These are phyloP conservation scores for Talaromyces proteolyticus DNA, from an alignment of 495 filamentous ascomycete species.

Conservation along the genomic window DNA sequence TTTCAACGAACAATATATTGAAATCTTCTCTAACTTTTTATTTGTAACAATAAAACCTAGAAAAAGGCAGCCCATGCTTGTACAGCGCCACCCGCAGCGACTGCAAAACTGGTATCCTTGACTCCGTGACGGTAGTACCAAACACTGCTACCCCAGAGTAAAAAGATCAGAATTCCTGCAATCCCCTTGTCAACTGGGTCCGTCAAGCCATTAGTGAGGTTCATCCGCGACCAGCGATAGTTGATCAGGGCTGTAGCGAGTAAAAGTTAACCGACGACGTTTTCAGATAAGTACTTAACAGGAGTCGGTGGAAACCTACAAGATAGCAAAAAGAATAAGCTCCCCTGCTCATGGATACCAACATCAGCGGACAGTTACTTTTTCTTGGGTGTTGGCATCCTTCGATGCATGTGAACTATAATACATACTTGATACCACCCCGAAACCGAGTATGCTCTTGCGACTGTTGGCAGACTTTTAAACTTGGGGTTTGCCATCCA, in stretches of 20 bases:
- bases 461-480: neutral
- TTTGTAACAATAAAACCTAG: neutral
- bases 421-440: conserved; percentile 26
- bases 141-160: conserved; percentile 22
- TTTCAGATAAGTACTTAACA: neutral
- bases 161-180: conserved; percentile 17
- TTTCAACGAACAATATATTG: neutral
- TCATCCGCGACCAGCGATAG: conserved; percentile 22
- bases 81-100: conserved; percentile 20
- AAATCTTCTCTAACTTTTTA: neutral
- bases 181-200: conserved; percentile 24
- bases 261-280: neutral
- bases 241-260: conserved; percentile 21
- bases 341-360: conserved; percentile 15
- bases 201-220: conserved; percentile 12
- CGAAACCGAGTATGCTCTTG: conserved; percentile 6
- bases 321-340: conserved; percentile 20
- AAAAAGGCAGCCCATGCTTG: conserved; percentile 13
- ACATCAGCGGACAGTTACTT: too few relatives aligned
- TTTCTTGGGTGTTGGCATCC: too few relatives aligned
- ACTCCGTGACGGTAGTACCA: conserved; percentile 25
- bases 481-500: neutral
- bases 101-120: conserved; percentile 14
- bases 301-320: conserved; percentile 14
- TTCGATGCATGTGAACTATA: neutral